Base-by-base conservation (phyloP, 139 green algal species). In the Micractinium conductrix region DNA sequence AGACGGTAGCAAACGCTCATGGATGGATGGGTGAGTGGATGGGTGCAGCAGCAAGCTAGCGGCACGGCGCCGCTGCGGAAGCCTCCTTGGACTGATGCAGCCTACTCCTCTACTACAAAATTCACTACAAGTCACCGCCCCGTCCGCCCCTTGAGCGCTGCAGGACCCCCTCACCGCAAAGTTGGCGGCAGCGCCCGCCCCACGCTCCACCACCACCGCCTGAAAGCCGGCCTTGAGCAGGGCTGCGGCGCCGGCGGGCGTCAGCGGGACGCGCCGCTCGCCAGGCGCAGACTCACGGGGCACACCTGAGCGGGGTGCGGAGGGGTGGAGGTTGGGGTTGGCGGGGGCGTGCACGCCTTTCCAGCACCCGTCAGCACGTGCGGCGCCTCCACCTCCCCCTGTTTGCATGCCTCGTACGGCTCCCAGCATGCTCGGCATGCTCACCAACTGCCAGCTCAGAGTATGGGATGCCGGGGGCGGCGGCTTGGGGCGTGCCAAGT, bases 211-310 rank as follows among this genome's bases (percentile, higher is more conserved):
- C 2, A 92, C 22, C 10, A 97, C 88, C 22, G 83, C 80, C 48
- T 92, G 92, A 84, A 98, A 98, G 30, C 95, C 95, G 2, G 81
- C 83, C 82, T 97, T 96, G n/a, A 90, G 74, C 48, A 97, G 89
- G 16, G 84, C 60, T 0, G 83, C 80, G 14, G 94, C 93, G 2
- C 85, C 90, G 0, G 90, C 58, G 1, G 95, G 95, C 1, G 91
- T 95, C 12, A 96, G 40, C 12, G 94, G 89, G 37, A 98, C 94
- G 14, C 95, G 91, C 17, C 75, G 71, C 86, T 98, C 95, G 8
- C 83, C 79, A 6, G 87, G 40, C 40, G 76, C 89, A 1, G 73
- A 89, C 85, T 97, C 94, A 60, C 91, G 92, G 22, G 94, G 94
- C 35, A 97, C 90, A 38, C 93, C 94, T 96, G 90, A 28, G 38